Base-by-base conservation (phyloP, 2,329 filamentous ascomycete genomes). In the Hirsutella rhossiliensis region DNA sequence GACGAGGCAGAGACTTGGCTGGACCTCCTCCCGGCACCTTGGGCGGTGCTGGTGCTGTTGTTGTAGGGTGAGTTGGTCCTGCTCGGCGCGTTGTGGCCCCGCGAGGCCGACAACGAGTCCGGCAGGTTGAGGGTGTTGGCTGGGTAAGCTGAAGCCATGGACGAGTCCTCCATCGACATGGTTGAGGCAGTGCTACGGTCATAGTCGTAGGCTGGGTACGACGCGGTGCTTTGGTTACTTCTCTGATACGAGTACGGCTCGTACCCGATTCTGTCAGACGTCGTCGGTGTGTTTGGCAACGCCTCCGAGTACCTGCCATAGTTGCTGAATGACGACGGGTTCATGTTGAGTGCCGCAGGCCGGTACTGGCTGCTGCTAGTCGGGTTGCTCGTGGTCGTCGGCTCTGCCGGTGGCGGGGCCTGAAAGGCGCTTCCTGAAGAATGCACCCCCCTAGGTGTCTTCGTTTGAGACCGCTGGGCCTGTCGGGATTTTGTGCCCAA, bases 181-280 rank as follows among this genome's bases (percentile, higher is more conserved):
- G 57, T 40, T 13, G 54, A 48, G 12, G 54, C 47, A 18, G 48
- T 54, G 31, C 54, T 60, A 44, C 67, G 68, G 13, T 43, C 13
- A 23, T 50, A 47, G 37, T 49, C 50, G 38, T 53, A 55, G 15
- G 48, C 41, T 2, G 50, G 41, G 15, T 57, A 55, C 4, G 56
- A 31, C 11, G 46, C 38, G 3, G 48, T 47, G 2, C 50, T 30
- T 0, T 50, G 41, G 0, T 50, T 44, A 23, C 43, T 50, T 27
- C 45, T 53, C n/a, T 48, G 54, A n/a, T 56, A 60, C n/a, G 57
- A 48, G 43, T 61, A 58, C 11, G 63, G 58, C 40, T 68, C 50
- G 48, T 63, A 54, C 8, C 49, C 49, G 12, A 57, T 51, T 29
- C 54, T 56, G 11, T 47, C 46, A 19, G 47, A 38, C n/a, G 9